Evolutionary conservation across 805 yeast species (phyloP).

Genomic region (Kuraishia capsulata): DNA sequence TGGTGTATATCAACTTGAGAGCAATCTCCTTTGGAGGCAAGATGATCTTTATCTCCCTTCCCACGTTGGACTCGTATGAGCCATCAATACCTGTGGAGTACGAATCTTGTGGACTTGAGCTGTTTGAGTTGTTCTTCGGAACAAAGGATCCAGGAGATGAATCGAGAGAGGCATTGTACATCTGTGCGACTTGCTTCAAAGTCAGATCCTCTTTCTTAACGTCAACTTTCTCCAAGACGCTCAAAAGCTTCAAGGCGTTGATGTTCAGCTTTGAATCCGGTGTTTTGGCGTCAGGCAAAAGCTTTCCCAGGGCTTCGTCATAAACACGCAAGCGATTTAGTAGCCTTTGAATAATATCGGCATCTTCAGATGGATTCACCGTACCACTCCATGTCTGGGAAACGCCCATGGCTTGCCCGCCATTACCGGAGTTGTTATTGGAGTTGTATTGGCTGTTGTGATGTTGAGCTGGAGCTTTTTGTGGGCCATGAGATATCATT

Average conservation of each 20-base stretch:
- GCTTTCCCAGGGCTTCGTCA: constrained; percentile 21
- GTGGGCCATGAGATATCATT: constrained; percentile 1
- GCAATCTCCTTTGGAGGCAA: constrained; percentile 74
- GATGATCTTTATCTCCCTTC: constrained; percentile 51
- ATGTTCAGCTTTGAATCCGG: constrained; percentile 21
- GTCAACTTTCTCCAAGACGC: constrained; percentile 11
- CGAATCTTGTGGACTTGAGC: constrained; percentile 1
- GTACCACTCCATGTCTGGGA: background rate
- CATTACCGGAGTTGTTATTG: constrained; percentile 1
- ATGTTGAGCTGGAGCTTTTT: background rate
- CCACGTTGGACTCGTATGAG: constrained; percentile 25
- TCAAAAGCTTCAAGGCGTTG: constrained; percentile 21
- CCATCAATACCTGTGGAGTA: constrained; percentile 23
- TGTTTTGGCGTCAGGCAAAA: constrained; percentile 21
- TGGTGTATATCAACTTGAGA: constrained; percentile 56
- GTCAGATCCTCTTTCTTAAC: background rate
- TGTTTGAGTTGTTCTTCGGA: constrained; percentile 1
- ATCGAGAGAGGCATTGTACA: background rate
- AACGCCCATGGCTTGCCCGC: background rate
- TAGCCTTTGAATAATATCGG: constrained; percentile 19
- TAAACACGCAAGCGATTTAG: constrained; percentile 20
- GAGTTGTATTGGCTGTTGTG: background rate
- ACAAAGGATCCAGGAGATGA: background rate
- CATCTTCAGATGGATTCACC: constrained; percentile 17
- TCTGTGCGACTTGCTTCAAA: background rate